Conservation (phyloP, 345 rosid species). For the Orychophragmus violaceus region DNA sequence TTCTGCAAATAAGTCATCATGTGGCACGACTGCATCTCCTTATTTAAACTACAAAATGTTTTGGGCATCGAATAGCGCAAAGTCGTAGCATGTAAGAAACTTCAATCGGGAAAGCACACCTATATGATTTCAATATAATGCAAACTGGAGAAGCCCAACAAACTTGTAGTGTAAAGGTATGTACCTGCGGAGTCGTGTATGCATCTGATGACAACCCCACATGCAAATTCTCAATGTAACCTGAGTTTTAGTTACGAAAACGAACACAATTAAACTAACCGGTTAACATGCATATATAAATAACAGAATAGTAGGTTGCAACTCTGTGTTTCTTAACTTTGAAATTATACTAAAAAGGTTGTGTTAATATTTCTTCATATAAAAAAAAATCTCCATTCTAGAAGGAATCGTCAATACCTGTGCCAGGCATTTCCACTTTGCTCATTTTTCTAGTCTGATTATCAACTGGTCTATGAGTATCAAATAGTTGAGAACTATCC, state of each 20-base stretch:
- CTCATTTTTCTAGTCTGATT: constrained; percentile 54
- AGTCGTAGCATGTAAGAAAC: not conserved
- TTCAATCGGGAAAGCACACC: not conserved
- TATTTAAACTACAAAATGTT: not conserved
- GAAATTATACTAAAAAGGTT: not conserved
- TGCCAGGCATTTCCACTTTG: constrained; percentile 53
- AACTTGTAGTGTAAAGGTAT: not conserved
- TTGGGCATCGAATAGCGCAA: not conserved
- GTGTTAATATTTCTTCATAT: not conserved
- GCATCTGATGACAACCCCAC: constrained; percentile 46
- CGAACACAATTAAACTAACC: not conserved
- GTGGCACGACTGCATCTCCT: not conserved
- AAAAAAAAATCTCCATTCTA: constrained; percentile 30
- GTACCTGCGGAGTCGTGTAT: constrained; percentile 50
- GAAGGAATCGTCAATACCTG: constrained; percentile 37
- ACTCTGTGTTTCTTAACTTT: not conserved
- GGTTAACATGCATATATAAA: not conserved
- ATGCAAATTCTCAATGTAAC: constrained; percentile 50
- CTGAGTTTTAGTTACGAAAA: constrained; percentile 24
- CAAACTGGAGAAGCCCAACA: not conserved
- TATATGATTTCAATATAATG: not conserved
- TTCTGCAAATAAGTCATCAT: not conserved
- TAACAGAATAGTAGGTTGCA: not conserved
- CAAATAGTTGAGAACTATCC: constrained; percentile 51
- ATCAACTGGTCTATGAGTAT: constrained; percentile 32